phyloP scores from a whole-genome alignment of 345 rosid species.

The Arabidopsis thaliana region DNA sequence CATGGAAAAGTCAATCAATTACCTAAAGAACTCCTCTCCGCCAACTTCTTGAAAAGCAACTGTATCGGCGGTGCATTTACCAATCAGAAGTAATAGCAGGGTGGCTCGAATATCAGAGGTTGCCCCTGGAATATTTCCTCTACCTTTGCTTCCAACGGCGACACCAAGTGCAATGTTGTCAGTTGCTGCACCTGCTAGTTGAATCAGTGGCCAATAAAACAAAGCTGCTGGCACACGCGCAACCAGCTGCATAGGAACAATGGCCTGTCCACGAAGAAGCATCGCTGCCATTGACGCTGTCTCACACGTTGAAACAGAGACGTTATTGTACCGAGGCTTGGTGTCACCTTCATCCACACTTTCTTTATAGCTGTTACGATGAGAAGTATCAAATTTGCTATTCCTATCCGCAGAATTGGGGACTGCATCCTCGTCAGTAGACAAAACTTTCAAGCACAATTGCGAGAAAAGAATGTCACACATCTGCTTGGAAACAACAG shows the following conservation, averaged over 20 bases:
- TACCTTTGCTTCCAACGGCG: constrained; percentile 99
- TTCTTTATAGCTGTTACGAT: constrained; percentile 51
- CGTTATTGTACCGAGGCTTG: constrained; percentile 52
- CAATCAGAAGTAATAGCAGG: constrained; percentile 83
- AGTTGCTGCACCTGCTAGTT: constrained; percentile 94
- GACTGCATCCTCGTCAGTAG: constrained; percentile 55
- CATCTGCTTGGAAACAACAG: constrained; percentile 72
- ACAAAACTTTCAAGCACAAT: constrained; percentile 89
- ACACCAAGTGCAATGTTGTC: constrained; percentile 93
- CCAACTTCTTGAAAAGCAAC: constrained; percentile 87
- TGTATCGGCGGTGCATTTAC: constrained; percentile 95
- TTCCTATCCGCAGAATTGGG: constrained; percentile 49
- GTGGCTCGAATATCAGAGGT: constrained; percentile 96
- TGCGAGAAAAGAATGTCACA: constrained; percentile 97
- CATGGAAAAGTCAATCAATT: constrained; percentile 36
- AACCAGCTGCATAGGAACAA: constrained; percentile 93
- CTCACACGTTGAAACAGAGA: constrained; percentile 54
- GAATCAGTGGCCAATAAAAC: constrained; percentile 97
- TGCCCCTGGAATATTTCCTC: constrained; percentile 96
- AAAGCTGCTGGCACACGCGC: constrained; percentile 91
- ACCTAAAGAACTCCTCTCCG: constrained; percentile 96
- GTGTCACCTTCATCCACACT: constrained; percentile 58
- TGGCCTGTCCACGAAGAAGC: constrained; percentile 88
- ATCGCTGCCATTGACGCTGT: constrained; percentile 95
- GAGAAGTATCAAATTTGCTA: constrained; percentile 49